These are phyloP conservation scores for Trichoderma orchidacearum DNA, from an alignment of 495 filamentous ascomycete genomes.

Conservation along the genomic window DNA sequence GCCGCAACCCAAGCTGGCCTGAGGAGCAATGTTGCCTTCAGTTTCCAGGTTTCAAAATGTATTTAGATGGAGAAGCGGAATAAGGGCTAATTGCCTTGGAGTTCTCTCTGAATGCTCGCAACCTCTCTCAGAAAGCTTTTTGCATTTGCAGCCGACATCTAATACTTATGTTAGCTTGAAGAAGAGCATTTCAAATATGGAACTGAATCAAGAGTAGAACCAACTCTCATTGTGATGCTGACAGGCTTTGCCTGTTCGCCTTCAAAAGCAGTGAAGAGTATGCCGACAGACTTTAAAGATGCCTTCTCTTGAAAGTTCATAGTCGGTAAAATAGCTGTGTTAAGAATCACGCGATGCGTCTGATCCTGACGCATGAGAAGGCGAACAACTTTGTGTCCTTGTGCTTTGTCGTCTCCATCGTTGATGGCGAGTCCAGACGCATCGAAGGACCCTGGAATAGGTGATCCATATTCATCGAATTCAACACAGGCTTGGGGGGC, in stretches of 20 bases:
- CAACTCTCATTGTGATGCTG: conserved; percentile 59
- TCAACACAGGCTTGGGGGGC: conserved; percentile 36
- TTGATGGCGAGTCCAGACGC: conserved; percentile 32
- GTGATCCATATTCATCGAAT: conserved; percentile 28
- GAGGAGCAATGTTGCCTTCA: no score
- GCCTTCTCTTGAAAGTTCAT: conserved; percentile 61
- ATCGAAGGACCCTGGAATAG: conserved; percentile 30
- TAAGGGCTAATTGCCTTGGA: neutral
- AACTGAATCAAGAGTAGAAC: conserved; percentile 9
- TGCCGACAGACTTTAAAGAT: conserved; percentile 39
- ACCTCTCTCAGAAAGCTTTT: conserved; percentile 16
- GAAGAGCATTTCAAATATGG: neutral
- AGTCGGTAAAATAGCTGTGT: conserved; percentile 58
- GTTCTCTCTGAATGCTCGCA: conserved; percentile 2
- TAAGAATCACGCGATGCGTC: conserved; percentile 73
- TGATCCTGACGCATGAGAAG: conserved; percentile 83
- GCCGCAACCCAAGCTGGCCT: no score
- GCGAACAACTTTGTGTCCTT: conserved; percentile 33
- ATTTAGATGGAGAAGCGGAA: neutral
- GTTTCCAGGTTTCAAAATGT: no score
- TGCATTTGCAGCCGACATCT: conserved; percentile 33
- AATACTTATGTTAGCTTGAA: conserved; percentile 2
- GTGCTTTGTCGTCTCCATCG: conserved; percentile 6
- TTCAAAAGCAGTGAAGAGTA: conserved; percentile 43
- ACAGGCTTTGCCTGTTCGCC: conserved; percentile 41